Evolutionary conservation across 441 rosid species (phyloP), one percentile per base, ranked within the genome.

Genomic region (Viola pubescens): DNA sequence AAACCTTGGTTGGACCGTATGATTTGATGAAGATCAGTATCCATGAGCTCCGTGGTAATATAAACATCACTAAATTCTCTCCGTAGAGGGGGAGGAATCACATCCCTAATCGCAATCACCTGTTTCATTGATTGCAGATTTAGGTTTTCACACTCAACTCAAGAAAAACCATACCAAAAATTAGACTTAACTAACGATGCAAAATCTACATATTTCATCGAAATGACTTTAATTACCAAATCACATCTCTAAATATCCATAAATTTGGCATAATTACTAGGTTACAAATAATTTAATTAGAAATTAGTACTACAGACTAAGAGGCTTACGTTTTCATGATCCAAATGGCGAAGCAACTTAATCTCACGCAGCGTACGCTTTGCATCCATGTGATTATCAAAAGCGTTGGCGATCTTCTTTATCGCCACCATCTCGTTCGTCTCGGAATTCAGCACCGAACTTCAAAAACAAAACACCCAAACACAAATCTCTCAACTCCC

Each of bases 341-440:
- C 94, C 11, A 94, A 73, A 73, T 94, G 98, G 38, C 88, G 95
- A 66, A 94, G 87, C 57, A 94, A 88, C 77, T 90, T 94, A 56
- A 90, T 94, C 77, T 94, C 98, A 7, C 98, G 92, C 68, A 94
- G 98, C 42, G 98, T 94, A 11, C 98, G 96, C 74, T 94, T 94
- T 26, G 97, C 94, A 49, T 94, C 98, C 95, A 88, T 94, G 63
- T 84, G 80, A 55, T 90, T 94, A 66, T 94, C 98, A 58, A 94
- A 94, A 34, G 97, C 95, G 70, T 85, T 85, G 0, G 97, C 91
- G 41, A 94, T 94, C 80, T 94, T 94, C 95, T 94, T 94, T 54
- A 94, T 73, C 60, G 98, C 98, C 13, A 90, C 89, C 69, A 80
- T 74, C 81, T 94, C 98, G 39, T 85, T 83, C 62, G 95, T 88